Evolutionary conservation across 331 rosid species (phyloP).

Genomic region (Quercus phellos): DNA sequence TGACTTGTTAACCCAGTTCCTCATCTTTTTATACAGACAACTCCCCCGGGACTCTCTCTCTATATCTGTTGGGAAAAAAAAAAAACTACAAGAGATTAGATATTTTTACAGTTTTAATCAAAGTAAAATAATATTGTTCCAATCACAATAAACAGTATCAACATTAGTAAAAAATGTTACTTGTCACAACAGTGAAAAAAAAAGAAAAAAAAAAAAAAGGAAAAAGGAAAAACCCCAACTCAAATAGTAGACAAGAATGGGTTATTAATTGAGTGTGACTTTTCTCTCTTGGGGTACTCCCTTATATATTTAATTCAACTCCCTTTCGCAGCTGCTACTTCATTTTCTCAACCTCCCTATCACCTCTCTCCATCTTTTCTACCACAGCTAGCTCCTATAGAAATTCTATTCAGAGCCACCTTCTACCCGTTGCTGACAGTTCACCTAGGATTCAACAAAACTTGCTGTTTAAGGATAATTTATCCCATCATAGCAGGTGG

Average conservation of each 20-base stretch:
- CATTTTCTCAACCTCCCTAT: conserved; percentile 35
- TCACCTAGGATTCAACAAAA: conserved; percentile 27
- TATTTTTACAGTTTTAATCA: no score
- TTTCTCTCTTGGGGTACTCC: conserved; percentile 30
- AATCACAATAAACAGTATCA: no score
- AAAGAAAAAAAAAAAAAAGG: neutral
- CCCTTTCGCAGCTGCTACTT: conserved; percentile 44
- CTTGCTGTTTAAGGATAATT: conserved; percentile 23
- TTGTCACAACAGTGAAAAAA: no score
- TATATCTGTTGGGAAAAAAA: neutral
- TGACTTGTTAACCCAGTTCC: conserved; percentile 23
- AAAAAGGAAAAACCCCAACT: neutral
- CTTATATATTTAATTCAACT: conserved; percentile 36
- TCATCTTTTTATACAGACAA: conserved; percentile 28
- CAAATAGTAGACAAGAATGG: conserved; percentile 5
- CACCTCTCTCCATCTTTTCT: conserved; percentile 25
- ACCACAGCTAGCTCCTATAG: conserved; percentile 10
- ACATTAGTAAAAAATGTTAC: no score
- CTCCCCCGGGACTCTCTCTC: conserved; percentile 9
- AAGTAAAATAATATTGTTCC: no score
- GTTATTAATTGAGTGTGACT: conserved; percentile 32
- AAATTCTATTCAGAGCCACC: conserved; percentile 27
- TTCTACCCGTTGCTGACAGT: conserved; percentile 20
- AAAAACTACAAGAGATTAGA: no score
- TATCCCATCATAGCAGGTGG: conserved; percentile 23